Percentiles rank a stretch among this genome's conserved stretches.
These are phyloP conservation scores for Xylaria telfairii DNA, from an alignment of 495 filamentous ascomycete species.

Conservation along the genomic window DNA sequence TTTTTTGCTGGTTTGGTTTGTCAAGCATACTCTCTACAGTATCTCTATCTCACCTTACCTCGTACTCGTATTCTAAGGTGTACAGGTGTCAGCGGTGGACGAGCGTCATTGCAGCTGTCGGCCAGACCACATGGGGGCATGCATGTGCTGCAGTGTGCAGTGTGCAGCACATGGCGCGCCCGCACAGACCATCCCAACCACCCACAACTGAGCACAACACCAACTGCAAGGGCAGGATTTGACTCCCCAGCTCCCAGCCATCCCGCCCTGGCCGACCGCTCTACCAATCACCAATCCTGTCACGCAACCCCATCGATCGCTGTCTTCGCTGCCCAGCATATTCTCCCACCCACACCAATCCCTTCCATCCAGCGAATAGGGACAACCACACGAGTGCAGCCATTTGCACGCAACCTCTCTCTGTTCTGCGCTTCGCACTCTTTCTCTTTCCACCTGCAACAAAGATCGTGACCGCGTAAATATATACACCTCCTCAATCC, in stretches of 20 bases:
- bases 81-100: not conserved
- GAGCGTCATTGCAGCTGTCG: not conserved
- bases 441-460: not conserved
- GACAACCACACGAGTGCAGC: not conserved
- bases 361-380: not conserved
- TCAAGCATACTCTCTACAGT: no score
- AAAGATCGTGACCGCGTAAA: constrained; percentile 4
- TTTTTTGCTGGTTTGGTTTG: no score
- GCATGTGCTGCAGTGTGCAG: not conserved
- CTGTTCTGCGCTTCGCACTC: not conserved
- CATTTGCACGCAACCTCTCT: not conserved
- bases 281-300: constrained; percentile 21
- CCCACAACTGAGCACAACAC: constrained; percentile 5
- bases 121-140: not conserved
- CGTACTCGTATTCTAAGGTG: no score
- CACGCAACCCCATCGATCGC: constrained; percentile 13
- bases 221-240: constrained; percentile 23
- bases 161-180: not conserved
- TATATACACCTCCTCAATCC: constrained; percentile 2
- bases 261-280: constrained; percentile 13
- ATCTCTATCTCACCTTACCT: no score
- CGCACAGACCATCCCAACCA: constrained; percentile 23
- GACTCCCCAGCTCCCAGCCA: constrained; percentile 1
- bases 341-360: constrained; percentile 12
- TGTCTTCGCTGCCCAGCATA: constrained; percentile 4